Evolutionary conservation across 441 rosid genomes (phyloP).

Genomic region (Populus tomentosa): DNA sequence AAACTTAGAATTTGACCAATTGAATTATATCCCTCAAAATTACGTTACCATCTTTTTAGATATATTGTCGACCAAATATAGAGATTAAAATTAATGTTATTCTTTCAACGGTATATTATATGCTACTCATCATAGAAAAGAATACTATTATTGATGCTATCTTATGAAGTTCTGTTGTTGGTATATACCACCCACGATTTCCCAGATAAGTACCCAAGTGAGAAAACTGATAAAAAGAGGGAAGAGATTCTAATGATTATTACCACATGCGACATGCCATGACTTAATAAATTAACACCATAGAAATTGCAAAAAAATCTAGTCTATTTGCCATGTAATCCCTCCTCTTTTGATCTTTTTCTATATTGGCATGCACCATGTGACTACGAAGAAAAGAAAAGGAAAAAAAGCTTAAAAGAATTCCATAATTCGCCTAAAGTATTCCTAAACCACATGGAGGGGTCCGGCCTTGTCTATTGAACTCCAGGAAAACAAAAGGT

Average conservation of each 20-base stretch:
- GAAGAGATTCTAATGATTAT: slow-evolving; percentile 2
- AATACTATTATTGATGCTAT: background rate
- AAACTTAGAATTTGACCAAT: too few relatives aligned
- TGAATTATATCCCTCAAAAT: too few relatives aligned
- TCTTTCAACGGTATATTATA: background rate
- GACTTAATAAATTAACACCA: slow-evolving; percentile 9
- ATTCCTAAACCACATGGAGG: slow-evolving; percentile 43
- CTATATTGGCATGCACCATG: slow-evolving; percentile 14
- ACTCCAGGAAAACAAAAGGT: slow-evolving; percentile 21
- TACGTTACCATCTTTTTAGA: background rate
- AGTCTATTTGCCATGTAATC: slow-evolving; percentile 20
- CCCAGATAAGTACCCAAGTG: background rate
- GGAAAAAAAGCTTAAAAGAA: slow-evolving; percentile 18
- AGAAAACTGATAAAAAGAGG: background rate
- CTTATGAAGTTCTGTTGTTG: background rate
- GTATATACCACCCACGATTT: too few relatives aligned
- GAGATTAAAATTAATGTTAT: background rate
- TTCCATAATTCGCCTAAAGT: slow-evolving; percentile 25
- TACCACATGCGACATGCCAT: slow-evolving; percentile 23
- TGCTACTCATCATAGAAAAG: background rate
- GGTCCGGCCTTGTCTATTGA: slow-evolving; percentile 31
- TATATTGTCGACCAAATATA: background rate
- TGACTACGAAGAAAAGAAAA: slow-evolving; percentile 29
- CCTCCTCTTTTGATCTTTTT: background rate
- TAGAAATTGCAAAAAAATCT: background rate